Base-by-base conservation (phyloP, 2,329 filamentous ascomycete genomes). In the Madurella mycetomatis region DNA sequence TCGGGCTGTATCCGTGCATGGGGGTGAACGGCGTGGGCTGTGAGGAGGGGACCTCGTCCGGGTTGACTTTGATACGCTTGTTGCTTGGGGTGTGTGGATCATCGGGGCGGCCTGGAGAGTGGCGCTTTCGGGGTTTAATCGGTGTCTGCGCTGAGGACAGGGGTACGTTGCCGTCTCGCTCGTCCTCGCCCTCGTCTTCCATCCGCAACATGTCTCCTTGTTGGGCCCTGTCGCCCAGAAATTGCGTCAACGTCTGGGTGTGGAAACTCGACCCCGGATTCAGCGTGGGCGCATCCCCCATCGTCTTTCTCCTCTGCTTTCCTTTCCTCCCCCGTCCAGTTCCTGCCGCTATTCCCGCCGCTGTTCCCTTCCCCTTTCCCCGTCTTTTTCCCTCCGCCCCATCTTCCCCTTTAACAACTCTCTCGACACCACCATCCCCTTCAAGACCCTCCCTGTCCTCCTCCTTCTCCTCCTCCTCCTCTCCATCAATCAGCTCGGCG, bases 1-100 rank as follows among this genome's bases (percentile, higher is more conserved):
- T 66, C 55, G 69, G 66, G 37, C 69, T 72, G 54, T 76, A 75
- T 8, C 73, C 67, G 5, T 76, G 57, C 64, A 73, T 69, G 0
- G 73, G 67, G 2, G 73, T 73, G 16, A 70, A 70, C 0, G 74
- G 73, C 7, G 74, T 74, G 2, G 70, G 70, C 56, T 73, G 70
- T 0, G 77, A 78, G 0, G 75, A 76, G 1, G 75, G 75, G 7
- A 78, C 72, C 57, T 77, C 74, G 2, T 69, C 62, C 16, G 76
- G 70, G 54, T 77, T 72, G 1, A 68, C 61, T 37, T 67, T 68
- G 37, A 61, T 63, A 40, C 60, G 62, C 50, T 65, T 62, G 51
- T 59, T 45, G 16, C 64, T 64, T 0, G 75, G 76, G 5, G 76
- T 79, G 54, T 76, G 71, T 0, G 74, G 74, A 5, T 73, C 64